Base-by-base conservation (phyloP, 805 yeast species). In the Candida vaughaniae region DNA sequence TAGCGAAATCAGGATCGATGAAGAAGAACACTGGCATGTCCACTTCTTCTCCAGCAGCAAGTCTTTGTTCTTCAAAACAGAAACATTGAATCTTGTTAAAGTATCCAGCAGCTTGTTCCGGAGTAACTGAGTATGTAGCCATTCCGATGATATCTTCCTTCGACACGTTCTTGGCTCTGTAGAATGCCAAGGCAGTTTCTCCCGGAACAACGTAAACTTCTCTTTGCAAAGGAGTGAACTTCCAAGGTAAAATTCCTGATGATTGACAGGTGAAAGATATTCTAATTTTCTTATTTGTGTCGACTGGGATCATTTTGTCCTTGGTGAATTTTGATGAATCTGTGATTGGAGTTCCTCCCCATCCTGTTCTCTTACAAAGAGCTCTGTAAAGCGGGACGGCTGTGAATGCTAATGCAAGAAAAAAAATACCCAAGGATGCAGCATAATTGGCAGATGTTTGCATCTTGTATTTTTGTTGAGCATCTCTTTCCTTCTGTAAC, bases 11-110 rank as follows among this genome's bases (percentile, higher is more conserved):
- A 6, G 78, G 75, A 22, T 48, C 49, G 16, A 46, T 38, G 27
- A 49, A 51, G 33, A 48, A 93, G 66, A 93, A 93, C 6, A 93
- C 87, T 0, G 99, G 99, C 99, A 93, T 93, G 57, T 93, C 99
- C 12, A 93, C 95, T 57, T 93, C 97, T 63, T 93, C 99, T 6
- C 97, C 97, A 2, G 97, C 96, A 38, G 80, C 75, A 46, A 93
- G 69, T 60, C 86, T 77, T 62, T 93, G 99, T 59, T 93, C 99
- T 66, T 93, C 99, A 55, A 93, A 93, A 57, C 99, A 93, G 66
- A 93, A 93, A 62, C 99, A 93, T 61, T 93, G 99, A 53, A 93
- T 93, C 63, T 93, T 93, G 67, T 88, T 88, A 69, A 93, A 93
- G 62, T 91, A 93, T 4, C 88, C 96, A 0, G 98, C 95, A 5